Evolutionary conservation across 1,284 basidiomycete genomes (phyloP).

Genomic region (Cryptococcus sp.): DNA sequence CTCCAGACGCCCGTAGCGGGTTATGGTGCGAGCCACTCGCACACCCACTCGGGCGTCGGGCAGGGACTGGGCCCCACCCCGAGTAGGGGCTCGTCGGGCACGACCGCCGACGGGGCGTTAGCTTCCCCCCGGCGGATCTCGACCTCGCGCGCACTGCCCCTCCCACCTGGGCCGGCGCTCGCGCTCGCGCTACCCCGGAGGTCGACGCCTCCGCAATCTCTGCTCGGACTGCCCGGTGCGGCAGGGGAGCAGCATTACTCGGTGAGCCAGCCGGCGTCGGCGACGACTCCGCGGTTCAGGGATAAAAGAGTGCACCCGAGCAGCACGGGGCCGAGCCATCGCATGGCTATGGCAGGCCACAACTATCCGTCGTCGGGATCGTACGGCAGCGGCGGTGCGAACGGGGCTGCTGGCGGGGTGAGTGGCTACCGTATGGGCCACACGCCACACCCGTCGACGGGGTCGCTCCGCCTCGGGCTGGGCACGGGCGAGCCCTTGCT

Average conservation of each 20-base stretch:
- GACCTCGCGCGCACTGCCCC: constrained; percentile 10
- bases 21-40: constrained; percentile 16
- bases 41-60: constrained; percentile 8
- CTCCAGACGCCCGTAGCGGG: constrained; percentile 15
- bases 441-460: not conserved
- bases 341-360: constrained; percentile 2
- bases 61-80: constrained; percentile 1
- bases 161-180: constrained; percentile 7
- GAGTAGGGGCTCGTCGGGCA: not conserved
- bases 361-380: constrained; percentile 8
- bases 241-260: constrained; percentile 31
- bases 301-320: constrained; percentile 6
- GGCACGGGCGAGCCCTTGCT: not conserved
- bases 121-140: constrained; percentile 19
- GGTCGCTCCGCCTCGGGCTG: not conserved
- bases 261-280: constrained; percentile 27
- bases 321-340: not conserved
- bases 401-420: not conserved
- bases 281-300: constrained; percentile 26
- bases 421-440: not conserved
- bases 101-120: constrained; percentile 6
- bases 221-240: constrained; percentile 8
- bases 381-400: not conserved
- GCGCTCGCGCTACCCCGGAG: no score
- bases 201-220: constrained; percentile 8